Percentiles rank a stretch among this genome's conserved stretches.
Evolutionary conservation across 108 stramenopile genomes (phyloP).

Genomic region (Pseudonitzschia delicatissima): DNA sequence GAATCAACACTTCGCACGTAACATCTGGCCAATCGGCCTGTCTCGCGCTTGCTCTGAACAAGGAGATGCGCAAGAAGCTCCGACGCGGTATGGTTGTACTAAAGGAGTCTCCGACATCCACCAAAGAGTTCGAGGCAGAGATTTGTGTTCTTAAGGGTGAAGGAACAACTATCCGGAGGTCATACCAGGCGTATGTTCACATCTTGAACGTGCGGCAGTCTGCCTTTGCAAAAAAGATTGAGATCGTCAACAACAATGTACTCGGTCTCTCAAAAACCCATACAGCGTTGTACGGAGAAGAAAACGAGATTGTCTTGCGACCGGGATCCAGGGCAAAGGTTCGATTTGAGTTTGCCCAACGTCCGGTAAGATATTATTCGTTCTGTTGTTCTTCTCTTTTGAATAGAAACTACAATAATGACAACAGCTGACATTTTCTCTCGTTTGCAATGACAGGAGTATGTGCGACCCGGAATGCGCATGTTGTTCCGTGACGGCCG

Average conservation of each 20-base stretch:
- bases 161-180: slow-evolving; percentile 75
- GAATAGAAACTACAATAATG: neutral
- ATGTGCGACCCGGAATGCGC: slow-evolving; percentile 83
- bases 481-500: slow-evolving; percentile 86
- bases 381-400: neutral
- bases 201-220: slow-evolving; percentile 85
- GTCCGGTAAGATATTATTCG: slow-evolving; percentile 53
- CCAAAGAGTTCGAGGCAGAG: slow-evolving; percentile 85
- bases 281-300: slow-evolving; percentile 47
- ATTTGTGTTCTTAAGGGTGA: slow-evolving; percentile 88
- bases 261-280: slow-evolving; percentile 57
- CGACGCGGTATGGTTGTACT: slow-evolving; percentile 85
- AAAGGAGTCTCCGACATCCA: slow-evolving; percentile 61
- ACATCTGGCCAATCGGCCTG: slow-evolving; percentile 85
- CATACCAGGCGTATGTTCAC: slow-evolving; percentile 85
- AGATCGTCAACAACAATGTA: slow-evolving; percentile 70
- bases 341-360: slow-evolving; percentile 77
- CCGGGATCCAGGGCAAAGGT: slow-evolving; percentile 83
- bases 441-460: slow-evolving; percentile 41
- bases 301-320: slow-evolving; percentile 59
- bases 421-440: neutral
- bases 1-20: slow-evolving; percentile 72
- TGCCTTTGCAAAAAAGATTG: slow-evolving; percentile 74
- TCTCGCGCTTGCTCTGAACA: slow-evolving; percentile 72
- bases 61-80: slow-evolving; percentile 72